These are phyloP conservation scores for Laguncularia racemosa DNA, from an alignment of 345 rosid genomes.

Conservation along the genomic window DNA sequence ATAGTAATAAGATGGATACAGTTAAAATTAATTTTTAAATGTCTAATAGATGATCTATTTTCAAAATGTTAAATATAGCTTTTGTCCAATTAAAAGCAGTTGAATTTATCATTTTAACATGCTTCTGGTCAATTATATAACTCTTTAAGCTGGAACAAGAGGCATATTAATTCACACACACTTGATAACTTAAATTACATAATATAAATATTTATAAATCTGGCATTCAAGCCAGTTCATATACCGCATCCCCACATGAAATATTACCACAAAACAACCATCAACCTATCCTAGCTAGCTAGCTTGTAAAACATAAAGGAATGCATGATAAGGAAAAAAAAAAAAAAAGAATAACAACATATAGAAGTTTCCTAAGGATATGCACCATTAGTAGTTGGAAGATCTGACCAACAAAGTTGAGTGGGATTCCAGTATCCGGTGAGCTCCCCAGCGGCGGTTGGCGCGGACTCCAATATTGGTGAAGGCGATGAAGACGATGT, in stretches of 20 bases:
- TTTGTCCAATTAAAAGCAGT: too few relatives aligned
- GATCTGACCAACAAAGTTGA: conserved; percentile 51
- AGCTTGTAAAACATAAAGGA: too few relatives aligned
- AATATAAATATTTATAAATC: conserved; percentile 1
- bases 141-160: too few relatives aligned
- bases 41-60: too few relatives aligned
- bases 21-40: too few relatives aligned
- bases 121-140: too few relatives aligned
- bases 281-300: too few relatives aligned
- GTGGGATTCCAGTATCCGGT: conserved; percentile 53
- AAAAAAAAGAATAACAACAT: conserved; percentile 1
- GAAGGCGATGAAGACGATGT: conserved; percentile 23
- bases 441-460: conserved; percentile 25
- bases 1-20: too few relatives aligned
- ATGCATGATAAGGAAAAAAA: neutral
- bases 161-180: too few relatives aligned
- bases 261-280: neutral
- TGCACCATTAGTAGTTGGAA: conserved; percentile 60
- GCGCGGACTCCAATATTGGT: conserved; percentile 38
- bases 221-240: conserved; percentile 9
- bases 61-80: too few relatives aligned
- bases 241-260: conserved; percentile 6
- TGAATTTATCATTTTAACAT: too few relatives aligned
- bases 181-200: too few relatives aligned
- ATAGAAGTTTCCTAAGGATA: conserved; percentile 26